Conservation (phyloP, 106 monocot genomes). For the Apostasia shenzhenica region DNA sequence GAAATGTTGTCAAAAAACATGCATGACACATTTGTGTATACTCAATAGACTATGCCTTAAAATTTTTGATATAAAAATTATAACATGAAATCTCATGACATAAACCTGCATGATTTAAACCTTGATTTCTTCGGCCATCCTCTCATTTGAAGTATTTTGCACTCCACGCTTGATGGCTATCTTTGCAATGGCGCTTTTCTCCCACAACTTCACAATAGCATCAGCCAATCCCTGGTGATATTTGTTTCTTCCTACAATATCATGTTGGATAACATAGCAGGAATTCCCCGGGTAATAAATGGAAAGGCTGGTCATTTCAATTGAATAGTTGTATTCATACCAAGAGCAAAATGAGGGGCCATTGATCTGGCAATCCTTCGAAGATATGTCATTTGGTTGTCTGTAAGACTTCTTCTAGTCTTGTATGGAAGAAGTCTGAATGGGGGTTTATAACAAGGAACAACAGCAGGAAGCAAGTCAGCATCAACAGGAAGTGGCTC, state of each 20-base stretch:
- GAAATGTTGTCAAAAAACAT: too few relatives aligned
- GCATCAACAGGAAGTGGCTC: constrained; percentile 90
- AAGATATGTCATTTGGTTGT: constrained; percentile 72
- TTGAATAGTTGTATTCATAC: constrained; percentile 24
- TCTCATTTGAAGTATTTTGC: constrained; percentile 76
- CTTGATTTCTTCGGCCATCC: constrained; percentile 97
- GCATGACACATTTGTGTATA: too few relatives aligned
- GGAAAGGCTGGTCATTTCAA: not conserved
- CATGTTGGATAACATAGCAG: constrained; percentile 4
- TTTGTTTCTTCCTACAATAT: constrained; percentile 72
- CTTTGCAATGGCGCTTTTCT: constrained; percentile 85
- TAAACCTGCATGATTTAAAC: constrained; percentile 11
- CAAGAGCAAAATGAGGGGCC: constrained; percentile 93
- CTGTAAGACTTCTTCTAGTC: constrained; percentile 33
- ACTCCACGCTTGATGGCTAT: constrained; percentile 95
- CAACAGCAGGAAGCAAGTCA: constrained; percentile 67
- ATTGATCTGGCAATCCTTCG: constrained; percentile 74
- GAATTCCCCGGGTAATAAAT: not conserved
- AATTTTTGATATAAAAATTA: too few relatives aligned
- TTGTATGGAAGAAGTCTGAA: constrained; percentile 74
- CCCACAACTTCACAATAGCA: constrained; percentile 95
- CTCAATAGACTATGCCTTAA: too few relatives aligned
- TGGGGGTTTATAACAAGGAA: constrained; percentile 78
- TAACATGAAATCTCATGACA: too few relatives aligned
- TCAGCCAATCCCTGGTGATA: constrained; percentile 80